Conservation (phyloP, 1,284 basidiomycete genomes). For the Boletus sp. region DNA sequence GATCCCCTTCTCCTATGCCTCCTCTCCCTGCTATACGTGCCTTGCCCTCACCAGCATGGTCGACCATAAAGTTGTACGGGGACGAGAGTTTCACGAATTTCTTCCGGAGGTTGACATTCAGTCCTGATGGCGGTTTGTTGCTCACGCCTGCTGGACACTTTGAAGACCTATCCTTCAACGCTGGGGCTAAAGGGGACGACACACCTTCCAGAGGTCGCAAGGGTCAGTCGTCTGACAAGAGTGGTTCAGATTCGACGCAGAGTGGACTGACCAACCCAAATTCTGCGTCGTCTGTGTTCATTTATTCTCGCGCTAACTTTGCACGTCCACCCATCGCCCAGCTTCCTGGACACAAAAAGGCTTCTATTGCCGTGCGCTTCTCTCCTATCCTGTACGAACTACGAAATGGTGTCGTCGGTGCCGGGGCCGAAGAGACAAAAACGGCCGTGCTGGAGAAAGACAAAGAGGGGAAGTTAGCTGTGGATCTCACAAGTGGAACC, state of each 20-base stretch:
- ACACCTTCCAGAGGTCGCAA: slow-evolving; percentile 54
- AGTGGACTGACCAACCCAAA: slow-evolving; percentile 30
- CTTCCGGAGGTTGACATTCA: slow-evolving; percentile 91
- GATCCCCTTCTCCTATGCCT: slow-evolving; percentile 89
- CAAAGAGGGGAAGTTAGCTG: slow-evolving; percentile 57
- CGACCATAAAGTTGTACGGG: slow-evolving; percentile 76
- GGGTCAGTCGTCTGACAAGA: slow-evolving; percentile 42
- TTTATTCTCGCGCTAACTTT: slow-evolving; percentile 94
- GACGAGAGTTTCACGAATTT: slow-evolving; percentile 96
- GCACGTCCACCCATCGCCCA: slow-evolving; percentile 89
- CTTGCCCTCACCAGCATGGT: slow-evolving; percentile 46
- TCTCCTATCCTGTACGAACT: slow-evolving; percentile 92
- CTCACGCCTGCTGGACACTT: slow-evolving; percentile 96
- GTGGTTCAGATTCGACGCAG: slow-evolving; percentile 22
- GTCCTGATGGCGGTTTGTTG: slow-evolving; percentile 89
- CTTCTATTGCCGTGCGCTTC: slow-evolving; percentile 90
- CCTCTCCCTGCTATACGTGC: slow-evolving; percentile 83
- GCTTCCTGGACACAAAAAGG: slow-evolving; percentile 93
- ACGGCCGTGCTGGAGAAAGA: slow-evolving; percentile 64
- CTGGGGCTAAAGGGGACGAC: slow-evolving; percentile 35
- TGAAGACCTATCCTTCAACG: slow-evolving; percentile 72
- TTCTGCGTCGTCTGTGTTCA: slow-evolving; percentile 75
- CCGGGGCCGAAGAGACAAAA: slow-evolving; percentile 41
- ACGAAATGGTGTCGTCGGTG: slow-evolving; percentile 53
- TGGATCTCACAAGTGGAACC: slow-evolving; percentile 50